Evolutionary conservation across 2,329 filamentous ascomycete genomes (phyloP), one percentile per base, ranked within the genome.

Genomic region (Cytospora leucostoma): DNA sequence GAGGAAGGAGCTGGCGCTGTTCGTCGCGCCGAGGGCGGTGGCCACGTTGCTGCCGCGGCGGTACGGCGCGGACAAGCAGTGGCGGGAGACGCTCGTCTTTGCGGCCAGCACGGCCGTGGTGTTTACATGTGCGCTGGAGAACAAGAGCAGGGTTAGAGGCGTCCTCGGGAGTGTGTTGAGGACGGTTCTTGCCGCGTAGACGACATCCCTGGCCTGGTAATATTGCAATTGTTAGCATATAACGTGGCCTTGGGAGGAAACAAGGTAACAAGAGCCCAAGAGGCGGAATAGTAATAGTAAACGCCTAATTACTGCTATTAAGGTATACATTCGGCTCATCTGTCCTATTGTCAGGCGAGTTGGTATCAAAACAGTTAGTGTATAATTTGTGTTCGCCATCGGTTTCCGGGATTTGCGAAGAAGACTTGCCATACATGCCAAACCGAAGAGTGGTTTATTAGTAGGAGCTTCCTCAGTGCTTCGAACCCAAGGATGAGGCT

Each of bases 11-110:
- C 84, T 96, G 71, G 85, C 88, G 10, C 80, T 95, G 47, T 96
- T 96, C 73, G 91, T 95, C 51, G 86, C 90, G 21, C 92, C 92
- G 0, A 82, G 91, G 66, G 92, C 92, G 15, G 79, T 91, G 66
- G 90, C 89, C 10, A 91, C 89, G 0, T 74, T 93, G 65, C 76
- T 96, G 17, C 92, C 92, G 7, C 79, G 92, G 65, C 80, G 84
- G 49, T 96, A 95, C 74, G 72, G 74, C 2, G 69, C 74, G 64
- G 77, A 86, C 70, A 82, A 87, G 74, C 83, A 89, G 78, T 89
- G 87, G 86, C 80, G 84, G 58, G 89, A 92, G 78, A 86, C 81
- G 44, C 65, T 85, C 35, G 83, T 82, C 1, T 93, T 93, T 74
- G 86, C 89, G 0, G 72, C 82, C 52, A 90, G 88, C 71, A 83